phyloP scores from a whole-genome alignment of 73 alveolate genomes.

The Paramecium primaurelia region DNA sequence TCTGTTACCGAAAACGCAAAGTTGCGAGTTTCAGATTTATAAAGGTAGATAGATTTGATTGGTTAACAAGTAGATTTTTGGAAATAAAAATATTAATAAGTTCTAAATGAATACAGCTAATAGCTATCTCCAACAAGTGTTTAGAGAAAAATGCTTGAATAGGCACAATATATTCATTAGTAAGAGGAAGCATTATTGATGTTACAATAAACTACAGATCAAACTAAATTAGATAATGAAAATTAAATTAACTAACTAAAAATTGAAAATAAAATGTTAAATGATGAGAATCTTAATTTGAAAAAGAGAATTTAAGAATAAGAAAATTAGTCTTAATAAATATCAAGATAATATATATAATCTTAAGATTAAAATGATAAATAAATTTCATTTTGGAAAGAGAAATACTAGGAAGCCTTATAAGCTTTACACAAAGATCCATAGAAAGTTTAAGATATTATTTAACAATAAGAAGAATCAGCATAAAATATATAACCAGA shows the following conservation, averaged over 20 bases:
- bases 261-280: neutral
- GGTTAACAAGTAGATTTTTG: slow-evolving; percentile 25
- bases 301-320: neutral
- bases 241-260: neutral
- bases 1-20: neutral
- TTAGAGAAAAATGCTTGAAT: neutral
- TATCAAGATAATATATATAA: neutral
- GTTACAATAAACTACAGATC: neutral
- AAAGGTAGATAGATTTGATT: neutral
- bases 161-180: neutral
- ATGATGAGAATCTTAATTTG: neutral
- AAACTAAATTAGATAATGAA: neutral
- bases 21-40: neutral
- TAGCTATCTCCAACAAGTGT: slow-evolving; percentile 7
- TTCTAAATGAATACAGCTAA: neutral
- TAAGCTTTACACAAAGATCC: neutral
- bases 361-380: neutral
- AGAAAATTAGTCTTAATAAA: neutral
- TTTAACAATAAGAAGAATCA: neutral
- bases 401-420: neutral
- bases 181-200: neutral
- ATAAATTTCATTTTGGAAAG: slow-evolving; percentile 1
- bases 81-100: slow-evolving; percentile 22
- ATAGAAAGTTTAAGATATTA: neutral
- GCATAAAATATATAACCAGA: neutral